Percentiles rank a stretch among this genome's conserved stretches.
phyloP scores from a whole-genome alignment of 164 flowering plant genomes.

The Macadamia tetraphylla region DNA sequence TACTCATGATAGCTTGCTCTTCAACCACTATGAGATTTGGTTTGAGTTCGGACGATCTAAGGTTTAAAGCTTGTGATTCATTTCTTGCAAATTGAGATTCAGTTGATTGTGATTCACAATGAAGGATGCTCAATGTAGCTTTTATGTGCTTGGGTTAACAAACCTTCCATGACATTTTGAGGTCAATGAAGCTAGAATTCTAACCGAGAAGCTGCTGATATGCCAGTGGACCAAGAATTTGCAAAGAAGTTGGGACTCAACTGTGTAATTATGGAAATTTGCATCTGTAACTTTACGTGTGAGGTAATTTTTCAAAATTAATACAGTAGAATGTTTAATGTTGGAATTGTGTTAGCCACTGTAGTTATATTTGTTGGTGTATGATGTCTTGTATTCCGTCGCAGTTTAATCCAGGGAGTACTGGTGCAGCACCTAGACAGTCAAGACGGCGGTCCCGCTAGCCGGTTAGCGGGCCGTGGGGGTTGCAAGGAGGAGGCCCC shows the following conservation, averaged over 20 bases:
- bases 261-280: background rate
- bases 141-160: background rate
- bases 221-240: background rate
- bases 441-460: too few species aligned
- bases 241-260: background rate
- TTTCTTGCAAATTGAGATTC: background rate
- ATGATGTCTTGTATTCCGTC: too few species aligned
- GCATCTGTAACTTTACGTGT: background rate
- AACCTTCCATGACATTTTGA: background rate
- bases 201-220: too few species aligned
- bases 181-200: background rate
- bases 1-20: conserved; percentile 91
- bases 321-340: background rate
- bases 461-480: too few species aligned
- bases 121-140: background rate
- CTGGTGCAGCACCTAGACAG: too few species aligned
- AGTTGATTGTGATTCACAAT: conserved; percentile 5
- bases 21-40: conserved; percentile 96
- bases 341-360: background rate
- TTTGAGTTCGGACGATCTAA: conserved; percentile 64
- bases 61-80: conserved; percentile 20
- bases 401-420: too few species aligned
- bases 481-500: too few species aligned
- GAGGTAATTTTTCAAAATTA: background rate
- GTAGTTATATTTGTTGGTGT: too few species aligned